Conservation (phyloP, 805 yeast genomes). For the Wickerhamomyces rabaulensis region DNA sequence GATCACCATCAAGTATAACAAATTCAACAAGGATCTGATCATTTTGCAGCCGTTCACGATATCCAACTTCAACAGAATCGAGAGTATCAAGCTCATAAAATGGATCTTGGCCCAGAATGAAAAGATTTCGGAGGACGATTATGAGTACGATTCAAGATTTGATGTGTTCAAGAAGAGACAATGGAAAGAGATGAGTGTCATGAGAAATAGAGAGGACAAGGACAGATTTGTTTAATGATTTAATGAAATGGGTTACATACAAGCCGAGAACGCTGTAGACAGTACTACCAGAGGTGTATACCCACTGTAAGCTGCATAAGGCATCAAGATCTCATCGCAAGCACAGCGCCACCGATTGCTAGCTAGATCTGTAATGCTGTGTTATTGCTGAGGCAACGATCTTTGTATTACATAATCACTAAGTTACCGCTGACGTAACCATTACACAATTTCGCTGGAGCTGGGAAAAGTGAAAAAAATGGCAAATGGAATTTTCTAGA, state of each 20-base stretch:
- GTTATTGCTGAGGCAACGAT: background rate
- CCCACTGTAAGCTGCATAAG: too few species aligned
- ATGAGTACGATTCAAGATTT: conserved; percentile 24
- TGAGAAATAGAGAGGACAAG: conserved; percentile 20
- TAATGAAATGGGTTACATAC: too few species aligned
- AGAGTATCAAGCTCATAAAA: conserved; percentile 43
- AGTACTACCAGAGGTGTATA: too few species aligned
- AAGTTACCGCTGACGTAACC: background rate
- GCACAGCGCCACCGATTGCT: too few species aligned
- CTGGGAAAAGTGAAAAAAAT: background rate
- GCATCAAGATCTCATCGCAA: too few species aligned
- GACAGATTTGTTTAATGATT: conserved; percentile 13
- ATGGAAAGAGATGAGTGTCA: conserved; percentile 14
- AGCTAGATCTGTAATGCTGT: too few species aligned
- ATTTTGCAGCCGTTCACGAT: conserved; percentile 47
- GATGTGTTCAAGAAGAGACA: conserved; percentile 31
- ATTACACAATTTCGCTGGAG: background rate
- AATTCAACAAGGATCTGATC: conserved; percentile 45
- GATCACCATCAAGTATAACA: conserved; percentile 35
- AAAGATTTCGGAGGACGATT: conserved; percentile 31
- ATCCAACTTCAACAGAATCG: conserved; percentile 44
- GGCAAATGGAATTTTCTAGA: background rate
- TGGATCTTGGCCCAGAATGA: conserved; percentile 52
- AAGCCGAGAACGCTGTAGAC: too few species aligned
- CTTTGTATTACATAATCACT: background rate